phyloP scores from a whole-genome alignment of 306 rosid genomes.

The Corylus americana region DNA sequence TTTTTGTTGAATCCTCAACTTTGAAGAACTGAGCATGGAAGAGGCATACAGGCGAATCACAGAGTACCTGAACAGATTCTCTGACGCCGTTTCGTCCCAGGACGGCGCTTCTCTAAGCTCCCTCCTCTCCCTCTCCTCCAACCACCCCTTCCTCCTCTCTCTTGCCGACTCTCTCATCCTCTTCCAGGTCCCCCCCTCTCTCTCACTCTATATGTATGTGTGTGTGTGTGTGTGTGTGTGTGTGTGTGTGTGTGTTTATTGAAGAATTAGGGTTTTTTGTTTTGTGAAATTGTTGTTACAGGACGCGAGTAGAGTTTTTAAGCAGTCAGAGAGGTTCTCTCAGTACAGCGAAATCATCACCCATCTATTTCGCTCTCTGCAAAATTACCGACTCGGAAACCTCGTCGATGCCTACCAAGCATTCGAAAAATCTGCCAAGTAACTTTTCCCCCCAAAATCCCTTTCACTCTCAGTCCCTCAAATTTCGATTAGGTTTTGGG shows the following conservation, averaged over 20 bases:
- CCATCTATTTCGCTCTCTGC: slow-evolving; percentile 81
- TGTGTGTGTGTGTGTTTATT: not conserved
- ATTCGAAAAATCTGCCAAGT: slow-evolving; percentile 84
- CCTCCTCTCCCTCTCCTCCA: slow-evolving; percentile 76
- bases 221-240: not conserved
- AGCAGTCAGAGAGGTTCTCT: slow-evolving; percentile 62
- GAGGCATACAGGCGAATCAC: slow-evolving; percentile 86
- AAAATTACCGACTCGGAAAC: slow-evolving; percentile 50
- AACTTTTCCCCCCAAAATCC: not conserved
- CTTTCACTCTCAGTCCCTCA: not conserved
- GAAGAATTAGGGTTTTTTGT: not conserved
- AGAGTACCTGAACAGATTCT: slow-evolving; percentile 72
- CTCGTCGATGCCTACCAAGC: slow-evolving; percentile 73
- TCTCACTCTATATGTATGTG: not conserved
- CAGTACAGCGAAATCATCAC: slow-evolving; percentile 59
- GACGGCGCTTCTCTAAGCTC: slow-evolving; percentile 67
- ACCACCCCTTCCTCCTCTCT: slow-evolving; percentile 52
- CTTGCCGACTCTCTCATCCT: slow-evolving; percentile 76
- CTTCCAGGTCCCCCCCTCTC: slow-evolving; percentile 45
- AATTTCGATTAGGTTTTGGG: not conserved
- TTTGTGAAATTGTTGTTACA: slow-evolving; percentile 6
- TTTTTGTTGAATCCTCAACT: too few relatives aligned
- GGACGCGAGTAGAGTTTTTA: slow-evolving; percentile 69
- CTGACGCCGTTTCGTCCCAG: slow-evolving; percentile 69
- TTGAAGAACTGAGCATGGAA: slow-evolving; percentile 70